phyloP scores from a whole-genome alignment of 2,329 filamentous ascomycete species.

The Cladophialophora carrionii region DNA sequence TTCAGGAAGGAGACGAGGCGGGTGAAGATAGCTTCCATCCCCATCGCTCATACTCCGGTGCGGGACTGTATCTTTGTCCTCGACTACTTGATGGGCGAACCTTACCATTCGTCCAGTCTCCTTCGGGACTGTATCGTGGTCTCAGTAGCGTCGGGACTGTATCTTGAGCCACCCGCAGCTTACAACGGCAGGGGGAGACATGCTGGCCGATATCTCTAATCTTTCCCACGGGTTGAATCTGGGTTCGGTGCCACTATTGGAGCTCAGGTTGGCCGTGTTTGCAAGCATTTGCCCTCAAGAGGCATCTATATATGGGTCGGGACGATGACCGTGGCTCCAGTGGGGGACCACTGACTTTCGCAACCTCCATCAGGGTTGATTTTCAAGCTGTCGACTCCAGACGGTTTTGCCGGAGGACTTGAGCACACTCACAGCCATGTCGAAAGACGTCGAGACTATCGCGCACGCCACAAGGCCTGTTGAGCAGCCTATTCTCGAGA shows the following conservation, averaged over 20 bases:
- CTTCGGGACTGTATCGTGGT: slow-evolving; percentile 6
- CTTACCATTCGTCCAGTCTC: neutral
- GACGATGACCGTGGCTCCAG: neutral
- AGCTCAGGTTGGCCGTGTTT: neutral
- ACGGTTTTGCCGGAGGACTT: neutral
- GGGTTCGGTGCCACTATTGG: neutral
- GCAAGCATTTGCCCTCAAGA: neutral
- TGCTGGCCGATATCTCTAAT: neutral
- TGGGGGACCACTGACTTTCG: neutral
- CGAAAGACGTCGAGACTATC: slow-evolving; percentile 15
- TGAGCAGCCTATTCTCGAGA: slow-evolving; percentile 2
- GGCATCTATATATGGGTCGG: neutral
- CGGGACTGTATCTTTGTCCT: slow-evolving; percentile 10
- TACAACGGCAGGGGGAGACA: neutral
- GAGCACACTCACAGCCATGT: neutral
- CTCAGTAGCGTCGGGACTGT: slow-evolving; percentile 21
- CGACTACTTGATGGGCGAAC: neutral
- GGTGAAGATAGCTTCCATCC: too few relatives aligned
- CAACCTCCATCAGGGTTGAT: too few relatives aligned
- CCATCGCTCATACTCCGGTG: slow-evolving; percentile 9
- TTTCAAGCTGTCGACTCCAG: neutral
- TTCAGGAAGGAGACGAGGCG: slow-evolving; percentile 5
- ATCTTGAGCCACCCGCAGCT: slow-evolving; percentile 5
- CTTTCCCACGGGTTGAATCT: neutral
- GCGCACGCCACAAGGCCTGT: slow-evolving; percentile 1